Conservation (phyloP, 371 early-diverging fungal genomes). For the Mortierella sp. region DNA sequence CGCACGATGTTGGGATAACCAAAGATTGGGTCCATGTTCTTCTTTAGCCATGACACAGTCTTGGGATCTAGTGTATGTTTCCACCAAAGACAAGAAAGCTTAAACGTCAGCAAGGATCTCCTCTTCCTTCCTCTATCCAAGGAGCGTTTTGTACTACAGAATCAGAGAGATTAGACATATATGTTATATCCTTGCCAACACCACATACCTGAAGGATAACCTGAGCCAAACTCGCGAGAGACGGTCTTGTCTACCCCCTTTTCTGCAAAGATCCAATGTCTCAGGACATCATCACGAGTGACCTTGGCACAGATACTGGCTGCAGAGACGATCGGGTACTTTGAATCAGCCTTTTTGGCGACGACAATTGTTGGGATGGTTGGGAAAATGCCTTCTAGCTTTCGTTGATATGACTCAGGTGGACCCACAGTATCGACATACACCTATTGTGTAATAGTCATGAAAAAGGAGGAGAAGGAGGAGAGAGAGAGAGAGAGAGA, state of each 20-base stretch:
- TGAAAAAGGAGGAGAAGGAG: conserved; percentile 6
- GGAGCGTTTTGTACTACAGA: not conserved
- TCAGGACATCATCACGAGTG: conserved; percentile 88
- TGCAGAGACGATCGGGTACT: conserved; percentile 97
- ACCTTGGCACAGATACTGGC: conserved; percentile 99
- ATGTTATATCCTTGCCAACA: not conserved
- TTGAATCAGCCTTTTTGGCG: conserved; percentile 96
- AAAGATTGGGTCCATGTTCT: conserved; percentile 86
- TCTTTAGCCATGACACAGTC: conserved; percentile 91
- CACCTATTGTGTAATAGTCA: conserved; percentile 61
- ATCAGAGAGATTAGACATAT: not conserved
- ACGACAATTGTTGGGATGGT: conserved; percentile 80
- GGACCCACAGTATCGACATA: conserved; percentile 99
- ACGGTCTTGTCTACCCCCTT: conserved; percentile 54
- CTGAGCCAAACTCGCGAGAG: conserved; percentile 88
- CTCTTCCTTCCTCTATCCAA: no score
- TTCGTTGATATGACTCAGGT: conserved; percentile 83
- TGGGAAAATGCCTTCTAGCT: conserved; percentile 80
- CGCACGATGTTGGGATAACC: conserved; percentile 95
- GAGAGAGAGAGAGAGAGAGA: conserved; percentile 1
- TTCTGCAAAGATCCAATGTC: conserved; percentile 88
- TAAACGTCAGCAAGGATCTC: not conserved
- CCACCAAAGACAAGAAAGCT: not conserved
- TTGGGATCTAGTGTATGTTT: conserved; percentile 81
- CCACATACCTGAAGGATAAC: conserved; percentile 89